Evolutionary conservation across 805 yeast genomes (phyloP), one percentile per base, ranked within the genome.

Genomic region (Candida namnaoensis): DNA sequence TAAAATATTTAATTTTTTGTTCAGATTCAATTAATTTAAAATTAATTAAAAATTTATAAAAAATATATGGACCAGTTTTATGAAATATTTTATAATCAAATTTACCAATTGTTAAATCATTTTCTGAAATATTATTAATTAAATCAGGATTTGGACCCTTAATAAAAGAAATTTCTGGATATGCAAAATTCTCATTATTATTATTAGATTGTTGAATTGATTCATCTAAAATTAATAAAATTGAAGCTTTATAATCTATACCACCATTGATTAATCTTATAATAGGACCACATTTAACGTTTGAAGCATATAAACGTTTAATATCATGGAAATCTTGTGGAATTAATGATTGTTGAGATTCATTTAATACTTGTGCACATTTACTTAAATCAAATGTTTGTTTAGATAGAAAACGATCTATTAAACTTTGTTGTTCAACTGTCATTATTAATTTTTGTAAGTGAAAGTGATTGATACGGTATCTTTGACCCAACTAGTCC

Each of bases 231-330:
- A 88, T 88, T 26, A 90, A 56, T 59, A 87, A 48, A 23, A 87
- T 65, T 2, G 85, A 66, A 4, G 82, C 96, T 26, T 88, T 61
- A 64, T 88, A 90, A 36, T 73, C 65, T 26, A 57, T 48, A 7
- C 63, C 38, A 4, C 65, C 63, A 12, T 69, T 62, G 44, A 78
- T 63, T 38, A 82, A 72, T 43, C 93, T 68, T 38, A 90, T 61
- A 28, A 81, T 65, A 0, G 98, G 98, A 2, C 98, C 98, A 56
- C 86, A 80, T 39, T 69, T 64, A 19, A 80, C 65, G 34, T 72
- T 69, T 2, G 69, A 64, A 1, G 51, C 54, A 40, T 12, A 30
- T 30, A 30, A 12, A 12, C 7, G 33, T 12, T 11, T 11, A 11
- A 30, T 30, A 1, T 30, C n/a, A 11, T 30, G 7, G 12, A 42